A percentile compares a stretch with the other conserved stretches of the same genome.
Evolutionary conservation across 306 rosid species (phyloP).

Genomic region (Cicer chorassanicum): DNA sequence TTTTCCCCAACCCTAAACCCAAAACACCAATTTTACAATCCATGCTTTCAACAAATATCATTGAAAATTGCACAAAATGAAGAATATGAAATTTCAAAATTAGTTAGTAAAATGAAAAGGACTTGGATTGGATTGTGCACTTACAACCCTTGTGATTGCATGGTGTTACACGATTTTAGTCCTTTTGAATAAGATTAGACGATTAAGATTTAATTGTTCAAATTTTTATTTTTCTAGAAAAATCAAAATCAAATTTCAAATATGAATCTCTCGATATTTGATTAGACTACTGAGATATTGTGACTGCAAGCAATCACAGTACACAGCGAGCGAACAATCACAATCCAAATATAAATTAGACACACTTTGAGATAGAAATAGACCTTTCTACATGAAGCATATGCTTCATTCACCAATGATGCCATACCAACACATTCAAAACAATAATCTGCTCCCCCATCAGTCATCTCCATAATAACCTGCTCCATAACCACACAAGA

Average conservation of each 20-base stretch:
- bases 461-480: conserved; percentile 69
- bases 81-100: conserved; percentile 2
- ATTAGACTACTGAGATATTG: too few species aligned
- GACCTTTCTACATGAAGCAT: conserved; percentile 80
- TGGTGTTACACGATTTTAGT: too few species aligned
- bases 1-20: conserved; percentile 87
- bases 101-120: neutral
- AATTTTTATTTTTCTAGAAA: too few species aligned
- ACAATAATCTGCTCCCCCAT: conserved; percentile 84
- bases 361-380: neutral
- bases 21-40: conserved; percentile 20
- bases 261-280: too few species aligned
- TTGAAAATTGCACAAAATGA: neutral
- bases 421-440: conserved; percentile 84
- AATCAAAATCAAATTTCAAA: too few species aligned
- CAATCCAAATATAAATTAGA: too few species aligned
- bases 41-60: neutral
- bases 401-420: conserved; percentile 80
- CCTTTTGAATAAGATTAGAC: too few species aligned
- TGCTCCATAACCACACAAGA: conserved; percentile 38
- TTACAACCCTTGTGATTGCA: too few species aligned
- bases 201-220: too few species aligned
- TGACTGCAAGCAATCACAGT: too few species aligned
- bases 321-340: too few species aligned
- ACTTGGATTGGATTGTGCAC: too few species aligned